Evolutionary conservation across 108 stramenopile species (phyloP), one percentile per base, ranked within the genome.

Genomic region (Discostella stelligeroides): DNA sequence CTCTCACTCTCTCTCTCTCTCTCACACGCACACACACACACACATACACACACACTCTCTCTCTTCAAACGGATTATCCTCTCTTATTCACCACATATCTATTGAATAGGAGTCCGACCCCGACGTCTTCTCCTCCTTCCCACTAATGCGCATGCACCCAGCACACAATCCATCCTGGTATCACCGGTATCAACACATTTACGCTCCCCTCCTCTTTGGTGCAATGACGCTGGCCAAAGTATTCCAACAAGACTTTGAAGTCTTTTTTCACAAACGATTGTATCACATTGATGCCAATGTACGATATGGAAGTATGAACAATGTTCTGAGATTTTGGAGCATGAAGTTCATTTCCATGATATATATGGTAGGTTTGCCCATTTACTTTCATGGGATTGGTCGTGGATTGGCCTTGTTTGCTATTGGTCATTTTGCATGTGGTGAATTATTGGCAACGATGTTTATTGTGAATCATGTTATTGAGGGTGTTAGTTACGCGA

Each of bases 391-490:
- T 30, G 85, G 85, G 9, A 13, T 60, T 9, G 40, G 29, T 12
- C 57, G 50, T 0, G 83, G 83, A 40, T 15, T 86, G 7, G 61
- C 40, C 18, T 63, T 85, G 30, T 86, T 86, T 45, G 28, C 69
- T 4, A 34, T 86, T 27, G 85, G 82, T 7, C 85, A 86, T 55
- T 78, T 76, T 30, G 66, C 80, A 10, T 83, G 82, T 59, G 85
- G 85, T 41, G 85, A 86, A 56, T 54, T 86, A 38, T 68, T 86
- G 48, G 85, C 85, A 0, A 86, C 85, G 4, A 86, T 86, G 85
- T 86, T 86, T 59, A 83, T 86, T 43, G 85, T 86, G 27, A 86
- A 86, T 59, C 86, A 88, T 66, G 83, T 88, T n/a, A 84, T 82
- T 62, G 84, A 83, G 60, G 84, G 82, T 18, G 86, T 83, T 8